A percentile compares a stretch with the other conserved stretches of the same genome.
Evolutionary conservation across 1,284 basidiomycete genomes (phyloP).

Genomic region (Heliocybe sulcata): DNA sequence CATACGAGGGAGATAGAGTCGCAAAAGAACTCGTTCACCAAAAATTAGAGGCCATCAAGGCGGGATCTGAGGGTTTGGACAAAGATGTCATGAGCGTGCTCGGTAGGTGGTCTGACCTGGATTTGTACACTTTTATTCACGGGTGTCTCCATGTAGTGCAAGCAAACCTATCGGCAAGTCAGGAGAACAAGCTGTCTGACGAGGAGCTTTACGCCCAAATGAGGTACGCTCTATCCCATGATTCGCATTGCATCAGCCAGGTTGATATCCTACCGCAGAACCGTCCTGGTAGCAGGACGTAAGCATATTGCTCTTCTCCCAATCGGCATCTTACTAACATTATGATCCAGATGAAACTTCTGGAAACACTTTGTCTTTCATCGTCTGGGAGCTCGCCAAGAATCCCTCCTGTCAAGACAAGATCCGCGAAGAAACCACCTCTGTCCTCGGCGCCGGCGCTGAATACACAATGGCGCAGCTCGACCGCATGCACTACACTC

Average conservation of each 20-base stretch:
- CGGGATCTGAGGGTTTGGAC: constrained; percentile 17
- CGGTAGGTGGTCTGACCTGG: constrained; percentile 16
- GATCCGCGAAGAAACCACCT: constrained; percentile 29
- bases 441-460: constrained; percentile 29
- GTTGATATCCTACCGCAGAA: constrained; percentile 13
- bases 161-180: constrained; percentile 41
- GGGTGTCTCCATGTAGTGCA: constrained; percentile 28
- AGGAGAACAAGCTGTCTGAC: constrained; percentile 34
- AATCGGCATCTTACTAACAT: neutral
- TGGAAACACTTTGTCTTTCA: neutral
- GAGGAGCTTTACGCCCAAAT: constrained; percentile 50
- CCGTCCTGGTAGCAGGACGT: constrained; percentile 34
- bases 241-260: neutral
- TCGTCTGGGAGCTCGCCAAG: neutral
- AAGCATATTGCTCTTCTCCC: neutral
- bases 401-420: neutral
- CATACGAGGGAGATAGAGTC: constrained; percentile 28
- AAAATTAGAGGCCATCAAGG: constrained; percentile 26
- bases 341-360: neutral
- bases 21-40: constrained; percentile 30
- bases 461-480: constrained; percentile 37
- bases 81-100: constrained; percentile 37
- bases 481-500: constrained; percentile 43
- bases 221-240: constrained; percentile 24
- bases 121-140: neutral